A percentile compares a stretch with the other conserved stretches of the same genome.
Conservation (phyloP, 2,329 filamentous ascomycete genomes). For the Thielaviopsis cerberus region DNA sequence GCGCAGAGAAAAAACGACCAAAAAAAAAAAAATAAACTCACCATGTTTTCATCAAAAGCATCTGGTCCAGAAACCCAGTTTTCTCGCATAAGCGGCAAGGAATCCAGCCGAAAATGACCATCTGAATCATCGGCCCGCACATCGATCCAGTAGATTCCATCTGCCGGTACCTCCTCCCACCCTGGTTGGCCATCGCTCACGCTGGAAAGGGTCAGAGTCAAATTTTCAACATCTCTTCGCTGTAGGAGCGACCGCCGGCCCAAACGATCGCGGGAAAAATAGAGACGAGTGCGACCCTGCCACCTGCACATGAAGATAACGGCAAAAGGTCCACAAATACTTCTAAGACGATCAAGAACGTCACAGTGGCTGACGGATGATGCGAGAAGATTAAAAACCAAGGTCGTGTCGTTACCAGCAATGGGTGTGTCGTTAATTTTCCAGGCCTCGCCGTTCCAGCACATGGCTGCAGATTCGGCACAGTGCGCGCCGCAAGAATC, state of each 20-base stretch:
- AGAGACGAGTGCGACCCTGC: slow-evolving; percentile 36
- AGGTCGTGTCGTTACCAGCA: slow-evolving; percentile 60
- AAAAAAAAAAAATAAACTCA: slow-evolving; percentile 3
- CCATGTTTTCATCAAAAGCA: neutral
- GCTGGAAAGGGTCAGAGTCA: slow-evolving; percentile 46
- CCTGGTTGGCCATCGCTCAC: slow-evolving; percentile 35
- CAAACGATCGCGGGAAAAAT: slow-evolving; percentile 72
- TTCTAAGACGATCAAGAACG: slow-evolving; percentile 35
- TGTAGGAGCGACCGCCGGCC: slow-evolving; percentile 67
- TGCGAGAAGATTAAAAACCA: slow-evolving; percentile 42
- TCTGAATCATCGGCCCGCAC: slow-evolving; percentile 20
- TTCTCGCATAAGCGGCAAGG: no score
- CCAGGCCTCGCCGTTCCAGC: slow-evolving; percentile 98
- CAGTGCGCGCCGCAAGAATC: neutral
- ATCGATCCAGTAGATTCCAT: slow-evolving; percentile 57
- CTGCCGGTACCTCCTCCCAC: slow-evolving; percentile 70
- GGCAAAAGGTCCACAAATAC: slow-evolving; percentile 67
- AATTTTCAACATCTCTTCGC: slow-evolving; percentile 22
- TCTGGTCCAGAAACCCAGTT: slow-evolving; percentile 2
- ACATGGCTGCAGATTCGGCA: slow-evolving; percentile 31
- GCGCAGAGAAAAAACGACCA: neutral
- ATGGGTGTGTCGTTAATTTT: slow-evolving; percentile 40
- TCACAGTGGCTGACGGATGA: slow-evolving; percentile 16
- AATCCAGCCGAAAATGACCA: neutral
- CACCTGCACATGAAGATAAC: slow-evolving; percentile 61